Evolutionary conservation across 2,329 filamentous ascomycete genomes (phyloP), one percentile per base, ranked within the genome.

Genomic region (Exophiala oligosperma): DNA sequence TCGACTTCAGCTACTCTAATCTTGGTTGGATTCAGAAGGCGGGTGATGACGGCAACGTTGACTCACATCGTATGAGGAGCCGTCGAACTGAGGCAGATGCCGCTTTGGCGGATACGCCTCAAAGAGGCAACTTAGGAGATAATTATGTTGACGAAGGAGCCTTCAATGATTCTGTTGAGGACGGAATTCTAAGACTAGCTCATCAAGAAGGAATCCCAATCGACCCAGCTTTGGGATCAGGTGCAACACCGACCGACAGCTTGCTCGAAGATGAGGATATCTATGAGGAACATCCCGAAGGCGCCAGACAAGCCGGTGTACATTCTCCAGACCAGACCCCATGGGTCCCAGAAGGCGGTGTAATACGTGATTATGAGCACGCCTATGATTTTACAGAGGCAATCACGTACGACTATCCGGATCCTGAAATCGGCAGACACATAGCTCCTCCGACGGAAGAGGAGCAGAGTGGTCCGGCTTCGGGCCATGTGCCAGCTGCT

Each of bases 1-100:
- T 97, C 7, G 92, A 97, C 70, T 97, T 97, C 73, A 86, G 90
- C 26, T 81, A 90, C 41, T 93, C 95, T 53, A 99, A 99, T 71
- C 78, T 96, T 26, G 84, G 82, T 43, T 97, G 92, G 91, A 77
- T 97, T 49, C 82, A 83, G 52, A 85, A 85, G 55, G 78, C 76
- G 28, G 77, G 75, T n/a, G 76, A 79, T 57, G 76, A 82, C 59
- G 71, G 74, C 62, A 59, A 50, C 7, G 68, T 77, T 44, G 77
- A 79, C 47, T 78, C 75, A 5, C 70, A 72, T 14, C 74, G 77
- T 28, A 70, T 83, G 57, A 74, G 74, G 54, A 76, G 75, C 57
- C 78, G 80, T 28, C 74, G 77, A 52, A 77, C 79, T 53, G 82
- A 84, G 65, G 84, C 83, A 3, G 79, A 84, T 47, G 70, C 68